These are phyloP conservation scores for Aspergillus ellipticus DNA, from an alignment of 495 filamentous ascomycete species.

Conservation along the genomic window DNA sequence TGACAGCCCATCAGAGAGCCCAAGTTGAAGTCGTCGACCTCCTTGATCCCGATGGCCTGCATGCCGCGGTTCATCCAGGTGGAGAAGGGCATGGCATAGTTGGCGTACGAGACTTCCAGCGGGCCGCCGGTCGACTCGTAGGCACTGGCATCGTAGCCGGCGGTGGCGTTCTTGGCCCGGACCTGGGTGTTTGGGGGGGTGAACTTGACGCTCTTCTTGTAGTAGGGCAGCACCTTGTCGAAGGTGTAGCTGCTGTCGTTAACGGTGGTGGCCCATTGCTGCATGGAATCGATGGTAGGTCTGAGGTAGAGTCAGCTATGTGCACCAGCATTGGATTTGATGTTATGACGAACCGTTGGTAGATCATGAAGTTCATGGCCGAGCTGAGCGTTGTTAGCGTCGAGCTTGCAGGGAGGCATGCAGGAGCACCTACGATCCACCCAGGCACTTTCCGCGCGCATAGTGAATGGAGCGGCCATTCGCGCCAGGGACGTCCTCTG, in stretches of 20 bases:
- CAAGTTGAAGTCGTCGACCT: slow-evolving; percentile 34
- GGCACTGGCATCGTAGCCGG: slow-evolving; percentile 35
- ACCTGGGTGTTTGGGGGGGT: slow-evolving; percentile 41
- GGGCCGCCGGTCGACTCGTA: slow-evolving; percentile 35
- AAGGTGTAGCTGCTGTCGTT: slow-evolving; percentile 53
- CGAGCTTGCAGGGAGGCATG: background rate
- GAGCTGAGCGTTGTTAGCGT: slow-evolving; percentile 14
- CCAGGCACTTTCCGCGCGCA: slow-evolving; percentile 33
- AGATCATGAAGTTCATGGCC: slow-evolving; percentile 52
- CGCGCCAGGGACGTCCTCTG: slow-evolving; percentile 34
- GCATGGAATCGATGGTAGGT: slow-evolving; percentile 30
- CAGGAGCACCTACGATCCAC: slow-evolving; percentile 25
- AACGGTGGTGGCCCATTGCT: slow-evolving; percentile 55
- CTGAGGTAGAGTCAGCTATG: background rate
- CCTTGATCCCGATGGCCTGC: slow-evolving; percentile 39
- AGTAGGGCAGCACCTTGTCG: slow-evolving; percentile 51
- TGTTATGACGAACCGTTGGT: slow-evolving; percentile 25
- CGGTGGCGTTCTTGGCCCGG: slow-evolving; percentile 39
- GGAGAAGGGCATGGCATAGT: slow-evolving; percentile 43
- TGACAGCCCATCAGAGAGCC: slow-evolving; percentile 38
- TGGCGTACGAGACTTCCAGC: slow-evolving; percentile 48
- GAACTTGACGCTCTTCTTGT: slow-evolving; percentile 49
- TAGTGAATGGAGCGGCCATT: slow-evolving; percentile 35
- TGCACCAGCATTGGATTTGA: background rate
- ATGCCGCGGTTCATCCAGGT: slow-evolving; percentile 34